Percentiles rank a stretch among this genome's conserved stretches.
These are phyloP conservation scores for Hanseniaspora hatyaiensis DNA, from an alignment of 805 yeast species.

Conservation along the genomic window DNA sequence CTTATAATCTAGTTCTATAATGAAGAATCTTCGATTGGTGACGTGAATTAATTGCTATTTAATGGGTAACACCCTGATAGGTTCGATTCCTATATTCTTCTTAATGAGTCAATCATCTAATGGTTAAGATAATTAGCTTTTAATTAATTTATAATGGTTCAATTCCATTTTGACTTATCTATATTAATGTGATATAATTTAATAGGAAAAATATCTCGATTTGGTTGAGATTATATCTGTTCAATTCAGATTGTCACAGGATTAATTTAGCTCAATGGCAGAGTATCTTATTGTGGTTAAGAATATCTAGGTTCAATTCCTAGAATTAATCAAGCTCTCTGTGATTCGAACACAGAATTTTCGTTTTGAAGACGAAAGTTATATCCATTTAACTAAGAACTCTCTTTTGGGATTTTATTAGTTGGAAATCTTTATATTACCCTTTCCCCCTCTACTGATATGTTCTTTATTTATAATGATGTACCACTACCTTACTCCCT, in stretches of 20 bases:
- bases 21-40: too few species aligned
- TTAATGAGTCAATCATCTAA: background rate
- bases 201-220: background rate
- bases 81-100: background rate
- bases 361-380: constrained; percentile 3
- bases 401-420: background rate
- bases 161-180: background rate
- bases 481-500: constrained; percentile 24
- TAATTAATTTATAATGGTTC: background rate
- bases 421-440: background rate
- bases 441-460: background rate
- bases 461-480: constrained; percentile 19
- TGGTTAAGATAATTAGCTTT: background rate
- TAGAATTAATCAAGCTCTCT: background rate
- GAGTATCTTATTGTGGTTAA: background rate
- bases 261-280: background rate
- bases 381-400: constrained; percentile 2
- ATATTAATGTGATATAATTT: background rate
- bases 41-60: background rate
- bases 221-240: background rate
- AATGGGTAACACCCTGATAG: background rate
- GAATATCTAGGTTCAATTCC: background rate
- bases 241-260: background rate
- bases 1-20: too few species aligned
- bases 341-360: constrained; percentile 2